phyloP scores from a whole-genome alignment of 192 early-diverging fungal genomes.

The Mortierella hygrophila region DNA sequence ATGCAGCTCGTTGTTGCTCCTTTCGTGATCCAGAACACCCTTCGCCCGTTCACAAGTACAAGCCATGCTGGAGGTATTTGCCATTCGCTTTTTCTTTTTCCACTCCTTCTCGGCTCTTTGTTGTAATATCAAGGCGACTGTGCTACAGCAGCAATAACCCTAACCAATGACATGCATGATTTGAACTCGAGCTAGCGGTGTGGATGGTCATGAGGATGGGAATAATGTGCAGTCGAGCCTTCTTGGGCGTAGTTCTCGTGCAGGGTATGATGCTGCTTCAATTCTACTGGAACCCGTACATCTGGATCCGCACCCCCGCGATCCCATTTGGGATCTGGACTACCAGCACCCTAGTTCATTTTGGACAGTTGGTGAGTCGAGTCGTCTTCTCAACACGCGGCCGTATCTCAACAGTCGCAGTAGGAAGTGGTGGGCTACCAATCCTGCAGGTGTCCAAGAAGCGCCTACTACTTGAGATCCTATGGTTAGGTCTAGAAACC shows the following conservation, averaged over 20 bases:
- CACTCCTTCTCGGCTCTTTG: background rate
- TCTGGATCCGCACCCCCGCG: background rate
- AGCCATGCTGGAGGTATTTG: background rate
- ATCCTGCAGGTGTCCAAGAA: background rate
- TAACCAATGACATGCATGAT: background rate
- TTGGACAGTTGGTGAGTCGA: background rate
- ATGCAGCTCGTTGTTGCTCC: background rate
- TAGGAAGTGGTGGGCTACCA: background rate
- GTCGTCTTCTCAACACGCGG: background rate
- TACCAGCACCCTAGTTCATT: background rate
- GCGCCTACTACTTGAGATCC: background rate
- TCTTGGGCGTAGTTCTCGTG: background rate
- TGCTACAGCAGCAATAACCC: background rate
- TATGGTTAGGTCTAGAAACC: background rate
- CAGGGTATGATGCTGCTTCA: background rate
- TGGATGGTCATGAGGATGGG: background rate
- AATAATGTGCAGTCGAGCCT: background rate
- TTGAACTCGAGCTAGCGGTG: background rate
- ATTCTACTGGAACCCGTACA: background rate
- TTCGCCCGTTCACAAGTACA: background rate
- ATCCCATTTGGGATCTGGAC: constrained; percentile 1
- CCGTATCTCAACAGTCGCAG: background rate
- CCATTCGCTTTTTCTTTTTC: background rate
- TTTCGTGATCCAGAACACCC: background rate
- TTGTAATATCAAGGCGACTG: background rate